Evolutionary conservation across 2,329 filamentous ascomycete genomes (phyloP), one percentile per base, ranked within the genome.

Genomic region (Cladobotryum mycophilum): DNA sequence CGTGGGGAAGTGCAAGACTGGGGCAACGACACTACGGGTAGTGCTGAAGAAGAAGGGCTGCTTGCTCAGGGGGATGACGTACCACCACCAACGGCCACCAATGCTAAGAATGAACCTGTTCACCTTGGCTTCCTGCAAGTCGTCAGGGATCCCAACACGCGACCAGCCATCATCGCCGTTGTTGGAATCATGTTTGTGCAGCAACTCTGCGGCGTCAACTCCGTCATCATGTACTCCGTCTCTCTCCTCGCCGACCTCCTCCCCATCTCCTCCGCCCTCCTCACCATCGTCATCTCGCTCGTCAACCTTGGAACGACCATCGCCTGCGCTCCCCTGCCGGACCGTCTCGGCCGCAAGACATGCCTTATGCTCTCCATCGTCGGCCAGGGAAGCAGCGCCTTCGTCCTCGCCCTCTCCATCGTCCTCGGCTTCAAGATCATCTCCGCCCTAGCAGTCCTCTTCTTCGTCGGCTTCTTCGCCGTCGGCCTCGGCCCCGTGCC

Each of bases 171-270:
- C 48, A 76, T 93, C 53, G 89, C 91, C 4, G 88, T 95, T 3
- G 79, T 95, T 12, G 90, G 89, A 1, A 85, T 95, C 58, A 96
- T 97, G 91, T 78, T 91, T 52, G 86, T 88, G 1, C 93, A 97
- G 66, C 93, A 99, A 67, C 76, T 96, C 36, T 92, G 88, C 52
- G 92, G 89, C 43, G 92, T 97, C 72, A 97, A 99, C 78, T 92
- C 87, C 52, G 92, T 97, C 63, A 87, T 97, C 70, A 96, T 99
- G 91, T 99, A 99, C 69, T 95, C 91, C 2, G 93, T 97, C 5
- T 90, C 88, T 1, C 82, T 99, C 1, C 79, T 99, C 13, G 82
- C 86, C 33, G 83, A 84, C 55, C 79, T 97, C 2, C 79, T 99
- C 0, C 86, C 89, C 3, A 81, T 89, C 43, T 89, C 84, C 55